phyloP scores from a whole-genome alignment of 176 grass and related monocot genomes.

The Dactylis glomerata region DNA sequence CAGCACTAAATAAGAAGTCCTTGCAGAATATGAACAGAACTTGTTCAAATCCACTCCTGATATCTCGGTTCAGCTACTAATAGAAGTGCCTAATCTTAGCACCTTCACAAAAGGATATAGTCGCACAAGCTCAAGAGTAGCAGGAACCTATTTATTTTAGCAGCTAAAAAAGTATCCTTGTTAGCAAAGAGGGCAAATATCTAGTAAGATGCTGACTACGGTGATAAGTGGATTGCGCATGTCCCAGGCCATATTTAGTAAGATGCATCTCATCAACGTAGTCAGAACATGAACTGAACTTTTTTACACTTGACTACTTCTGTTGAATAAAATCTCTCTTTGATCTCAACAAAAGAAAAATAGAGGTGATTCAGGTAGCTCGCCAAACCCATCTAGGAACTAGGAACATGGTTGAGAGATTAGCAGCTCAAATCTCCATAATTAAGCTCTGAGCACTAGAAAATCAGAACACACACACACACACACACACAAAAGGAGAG shows the following conservation, averaged over 20 bases:
- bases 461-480: no score
- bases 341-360: background rate
- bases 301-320: background rate
- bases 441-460: background rate
- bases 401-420: background rate
- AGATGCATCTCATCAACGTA: no score
- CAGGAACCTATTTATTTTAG: no score
- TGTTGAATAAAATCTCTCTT: background rate
- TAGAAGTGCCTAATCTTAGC: background rate
- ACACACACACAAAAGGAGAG: no score
- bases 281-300: no score
- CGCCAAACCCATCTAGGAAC: background rate
- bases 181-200: background rate
- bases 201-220: background rate
- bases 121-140: background rate
- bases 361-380: background rate
- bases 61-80: slow-evolving; percentile 1
- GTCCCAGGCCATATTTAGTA: background rate
- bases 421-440: background rate
- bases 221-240: background rate
- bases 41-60: slow-evolving; percentile 12
- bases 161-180: background rate
- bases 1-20: background rate
- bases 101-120: background rate
- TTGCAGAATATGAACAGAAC: background rate